Base-by-base conservation (phyloP, 805 yeast genomes). In the Teunomyces atbi region DNA sequence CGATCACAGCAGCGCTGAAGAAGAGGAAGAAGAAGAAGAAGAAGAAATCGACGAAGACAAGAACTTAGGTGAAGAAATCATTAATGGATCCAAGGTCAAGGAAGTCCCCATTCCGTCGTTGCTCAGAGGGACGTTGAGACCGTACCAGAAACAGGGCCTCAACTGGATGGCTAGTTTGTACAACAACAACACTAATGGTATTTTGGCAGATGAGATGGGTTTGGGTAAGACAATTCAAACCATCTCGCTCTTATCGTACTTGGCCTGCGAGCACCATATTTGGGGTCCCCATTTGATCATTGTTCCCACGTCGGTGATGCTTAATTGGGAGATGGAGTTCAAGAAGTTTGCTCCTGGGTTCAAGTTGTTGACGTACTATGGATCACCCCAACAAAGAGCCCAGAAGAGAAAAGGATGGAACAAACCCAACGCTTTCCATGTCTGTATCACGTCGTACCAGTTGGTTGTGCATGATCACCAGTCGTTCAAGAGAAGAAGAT, bases 261-360 rank as follows among this genome's bases (percentile, higher is more conserved):
- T 94, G 44, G 99, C 99, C 0, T 89, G 97, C 57, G 96, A 86
- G 57, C 91, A 91, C 59, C 86, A 88, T 48, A 80, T 85, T 13
- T 94, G 99, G 99, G 99, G 99, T 0, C 99, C 99, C 0, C 99
- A 94, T 71, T 71, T 94, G 45, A 91, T 94, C 67, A 84, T 94
- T 49, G 99, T 94, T 4, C 99, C 99, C 3, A 94, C 99, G 0
- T 89, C 97, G 12, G 99, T 94, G 6, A 83, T 94, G 83, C 79
- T 94, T 45, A 94, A 94, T 61, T 94, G 99, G 99, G 99, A 94
- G 64, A 92, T 95, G 97, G 99, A 94, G 61, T 91, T 94, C 69
- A 94, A 95, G 60, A 81, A 96, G 57, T 94, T 94, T 73, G 97
- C 97, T 0, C 99, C 99, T 0, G 99, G 99, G 0, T 86, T 94